Evolutionary conservation across 1,284 basidiomycete genomes (phyloP), one percentile per base, ranked within the genome.

Genomic region (Irpex rosettiformis): DNA sequence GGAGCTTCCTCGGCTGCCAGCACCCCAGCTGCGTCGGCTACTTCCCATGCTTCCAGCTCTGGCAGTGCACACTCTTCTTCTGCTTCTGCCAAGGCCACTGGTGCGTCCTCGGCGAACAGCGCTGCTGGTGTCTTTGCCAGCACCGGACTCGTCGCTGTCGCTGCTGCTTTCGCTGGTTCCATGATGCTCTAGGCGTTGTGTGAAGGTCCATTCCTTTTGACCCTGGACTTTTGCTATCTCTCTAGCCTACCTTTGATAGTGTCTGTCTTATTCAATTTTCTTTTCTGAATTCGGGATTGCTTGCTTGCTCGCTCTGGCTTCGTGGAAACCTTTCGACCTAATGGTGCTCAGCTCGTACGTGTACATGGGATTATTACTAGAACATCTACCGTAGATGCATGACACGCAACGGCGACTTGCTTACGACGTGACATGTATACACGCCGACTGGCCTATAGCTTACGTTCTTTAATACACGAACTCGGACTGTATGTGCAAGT

Each of bases 141-240:
- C 60, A 24, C 45, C 13, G 57, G 63, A 49, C 45, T 56, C 29
- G 60, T 61, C 29, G 58, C 67, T 56, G 60, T 59, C 24, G 58
- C 68, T 58, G 62, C 69, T 30, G 65, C 72, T 51, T 66, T 66
- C 52, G 64, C 66, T 25, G 67, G 67, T 30, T 59, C 72, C 52
- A 63, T 71, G 64, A 55, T 70, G 60, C 59, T 70, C 57, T 70
- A 66, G 63, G 59, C 27, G 18, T 56, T 18, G 22, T 56, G 25
- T n/a, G 10, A 10, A 22, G 42, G n/a, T 30, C 7, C 18, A 13
- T 48, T 47, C 24, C 33, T 21, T 56, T 28, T 28, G 27, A 22
- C 16, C 25, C n/a, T 25, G 52, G 18, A 13, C 16, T 33, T 16
- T 18, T 21, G 13, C 29, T 10, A 18, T 45, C 33, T 30, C 22